These are phyloP conservation scores for Histomonas meleagridis DNA, from an alignment of 208 protist species.

Conservation along the genomic window DNA sequence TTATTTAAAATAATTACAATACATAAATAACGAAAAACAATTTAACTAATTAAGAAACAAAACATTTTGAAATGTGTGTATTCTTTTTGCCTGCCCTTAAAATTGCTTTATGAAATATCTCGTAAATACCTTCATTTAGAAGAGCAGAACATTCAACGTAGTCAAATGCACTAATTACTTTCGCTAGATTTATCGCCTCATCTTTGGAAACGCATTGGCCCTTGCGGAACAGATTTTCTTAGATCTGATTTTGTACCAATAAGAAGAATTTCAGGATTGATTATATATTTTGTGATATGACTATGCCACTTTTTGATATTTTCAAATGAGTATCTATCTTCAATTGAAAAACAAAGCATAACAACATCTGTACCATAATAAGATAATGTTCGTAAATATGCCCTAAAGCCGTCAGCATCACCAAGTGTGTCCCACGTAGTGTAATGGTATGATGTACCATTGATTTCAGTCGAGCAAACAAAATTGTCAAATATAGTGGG, in stretches of 20 bases:
- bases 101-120: conserved; percentile 49
- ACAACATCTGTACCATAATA: conserved; percentile 62
- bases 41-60: too few species aligned
- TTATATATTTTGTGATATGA: neutral
- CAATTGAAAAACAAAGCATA: conserved; percentile 60
- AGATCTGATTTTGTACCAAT: conserved; percentile 26
- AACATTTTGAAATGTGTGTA: too few species aligned
- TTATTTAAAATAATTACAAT: too few species aligned
- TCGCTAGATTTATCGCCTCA: neutral
- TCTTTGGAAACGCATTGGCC: too few species aligned
- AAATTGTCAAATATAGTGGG: conserved; percentile 37
- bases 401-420: conserved; percentile 33
- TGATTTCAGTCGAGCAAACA: neutral
- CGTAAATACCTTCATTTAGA: conserved; percentile 45
- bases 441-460: neutral
- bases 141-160: conserved; percentile 52
- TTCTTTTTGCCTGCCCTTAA: too few species aligned
- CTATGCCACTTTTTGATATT: conserved; percentile 53
- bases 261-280: neutral
- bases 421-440: conserved; percentile 40
- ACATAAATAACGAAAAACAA: too few species aligned
- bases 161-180: conserved; percentile 39
- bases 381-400: conserved; percentile 44
- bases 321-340: conserved; percentile 56
- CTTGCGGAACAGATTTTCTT: neutral